Evolutionary conservation across 352 stramenopile genomes (phyloP), one percentile per base, ranked within the genome.

Genomic region (Blastocystis sp.): DNA sequence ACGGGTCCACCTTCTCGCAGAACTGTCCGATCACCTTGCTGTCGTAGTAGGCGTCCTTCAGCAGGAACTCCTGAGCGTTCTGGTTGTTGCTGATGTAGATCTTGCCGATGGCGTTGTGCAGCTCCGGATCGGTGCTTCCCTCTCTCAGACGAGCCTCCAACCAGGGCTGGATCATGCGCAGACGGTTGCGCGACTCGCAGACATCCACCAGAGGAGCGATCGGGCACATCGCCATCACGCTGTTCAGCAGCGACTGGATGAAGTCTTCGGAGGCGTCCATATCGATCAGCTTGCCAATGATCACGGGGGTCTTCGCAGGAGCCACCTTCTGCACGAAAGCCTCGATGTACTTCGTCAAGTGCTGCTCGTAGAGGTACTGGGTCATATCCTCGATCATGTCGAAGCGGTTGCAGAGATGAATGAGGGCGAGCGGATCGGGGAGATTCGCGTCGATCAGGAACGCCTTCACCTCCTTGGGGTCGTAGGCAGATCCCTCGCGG

Each of bases 41-140:
- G 91, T 99, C 96, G 93, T 99, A 99, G 91, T 98, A 99, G 94
- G 98, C 98, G 93, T 99, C 99, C 94, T 98, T 99, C 55, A 94
- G 95, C 91, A 99, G 93, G 92, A 99, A 99, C 87, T 98, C 94
- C 91, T 98, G 96, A 8, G 97, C 96, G 88, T 99, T 97, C 90
- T 97, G 95, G 93, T 99, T 99, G 84, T 99, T 92, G 47, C 97
- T 98, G 66, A 99, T 96, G 93, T 99, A 99, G 92, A 99, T 99
- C 94, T 99, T 99, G 92, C 97, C 97, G 63, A 99, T 95, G 53
- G 97, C 97, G 91, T 99, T 99, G 94, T 99, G 97, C 18, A 97
- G 98, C 47, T 96, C 96, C 37, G 96, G 95, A 90, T 99, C 97
- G 13, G 96, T 98, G 92, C 98, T 98, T 84, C 97, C 97, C 91